Percentiles rank a stretch among this genome's conserved stretches.
Evolutionary conservation across 2,329 filamentous ascomycete species (phyloP).

Genomic region (Phialocephala subalpina): DNA sequence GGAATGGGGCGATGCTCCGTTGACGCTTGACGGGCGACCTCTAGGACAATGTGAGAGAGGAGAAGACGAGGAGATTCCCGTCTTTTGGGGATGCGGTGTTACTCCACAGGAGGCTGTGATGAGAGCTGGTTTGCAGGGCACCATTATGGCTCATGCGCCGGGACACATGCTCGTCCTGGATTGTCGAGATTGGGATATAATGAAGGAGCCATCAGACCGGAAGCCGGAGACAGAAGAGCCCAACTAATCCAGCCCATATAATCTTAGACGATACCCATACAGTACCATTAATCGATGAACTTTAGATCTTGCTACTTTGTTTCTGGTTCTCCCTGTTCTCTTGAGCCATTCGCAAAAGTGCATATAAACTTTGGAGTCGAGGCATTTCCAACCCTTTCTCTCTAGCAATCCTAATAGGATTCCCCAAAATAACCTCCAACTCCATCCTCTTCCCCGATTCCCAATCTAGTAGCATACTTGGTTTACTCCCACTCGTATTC

Average conservation of each 20-base stretch:
- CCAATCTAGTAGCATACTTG: slow-evolving; percentile 62
- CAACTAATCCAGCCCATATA: not conserved
- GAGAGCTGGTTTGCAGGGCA: slow-evolving; percentile 59
- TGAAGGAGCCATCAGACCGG: slow-evolving; percentile 1
- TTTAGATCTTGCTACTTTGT: slow-evolving; percentile 32
- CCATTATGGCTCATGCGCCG: slow-evolving; percentile 67
- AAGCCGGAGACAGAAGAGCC: not conserved
- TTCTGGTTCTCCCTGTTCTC: slow-evolving; percentile 42
- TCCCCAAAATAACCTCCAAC: slow-evolving; percentile 63
- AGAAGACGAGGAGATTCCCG: slow-evolving; percentile 53
- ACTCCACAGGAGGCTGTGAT: slow-evolving; percentile 72
- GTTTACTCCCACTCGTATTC: slow-evolving; percentile 67
- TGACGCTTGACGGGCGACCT: slow-evolving; percentile 48
- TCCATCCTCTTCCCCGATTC: slow-evolving; percentile 61
- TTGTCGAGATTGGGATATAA: slow-evolving; percentile 35
- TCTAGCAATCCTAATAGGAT: slow-evolving; percentile 59
- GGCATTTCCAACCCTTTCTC: slow-evolving; percentile 61
- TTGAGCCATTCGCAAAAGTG: slow-evolving; percentile 60
- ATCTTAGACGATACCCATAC: not conserved
- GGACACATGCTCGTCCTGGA: slow-evolving; percentile 70
- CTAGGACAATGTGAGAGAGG: slow-evolving; percentile 44
- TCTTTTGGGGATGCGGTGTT: slow-evolving; percentile 72
- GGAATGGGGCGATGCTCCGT: slow-evolving; percentile 63
- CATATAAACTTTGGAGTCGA: slow-evolving; percentile 61
- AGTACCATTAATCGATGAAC: slow-evolving; percentile 2